Conservation (phyloP, 2,329 filamentous ascomycete genomes). For the Alternaria longipes region DNA sequence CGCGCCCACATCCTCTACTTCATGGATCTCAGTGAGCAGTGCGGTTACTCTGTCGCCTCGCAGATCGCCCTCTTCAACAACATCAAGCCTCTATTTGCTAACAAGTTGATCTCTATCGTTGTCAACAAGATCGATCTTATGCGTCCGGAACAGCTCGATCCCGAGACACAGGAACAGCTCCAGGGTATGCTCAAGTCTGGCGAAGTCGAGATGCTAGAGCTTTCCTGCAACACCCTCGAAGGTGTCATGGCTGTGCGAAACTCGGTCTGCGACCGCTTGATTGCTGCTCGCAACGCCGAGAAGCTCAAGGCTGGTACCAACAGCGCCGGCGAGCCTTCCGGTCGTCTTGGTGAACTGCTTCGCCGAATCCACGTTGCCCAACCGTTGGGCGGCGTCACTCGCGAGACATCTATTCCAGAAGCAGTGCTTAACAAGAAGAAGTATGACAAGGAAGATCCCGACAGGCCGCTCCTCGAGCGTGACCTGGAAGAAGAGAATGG, state of each 20-base stretch:
- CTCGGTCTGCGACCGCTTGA: slow-evolving; percentile 87
- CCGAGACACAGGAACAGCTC: slow-evolving; percentile 78
- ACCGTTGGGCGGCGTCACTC: slow-evolving; percentile 80
- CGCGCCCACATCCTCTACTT: slow-evolving; percentile 96
- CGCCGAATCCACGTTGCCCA: slow-evolving; percentile 96
- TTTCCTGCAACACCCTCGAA: slow-evolving; percentile 94
- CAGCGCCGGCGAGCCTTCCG: slow-evolving; percentile 76
- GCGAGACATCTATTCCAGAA: slow-evolving; percentile 89
- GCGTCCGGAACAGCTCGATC: slow-evolving; percentile 84
- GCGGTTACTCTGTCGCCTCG: slow-evolving; percentile 89
- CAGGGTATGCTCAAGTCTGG: slow-evolving; percentile 82
- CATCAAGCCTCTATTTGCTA: slow-evolving; percentile 92
- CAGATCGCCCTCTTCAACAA: slow-evolving; percentile 96
- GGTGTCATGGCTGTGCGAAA: slow-evolving; percentile 96
- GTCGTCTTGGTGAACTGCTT: slow-evolving; percentile 88
- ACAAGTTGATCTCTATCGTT: slow-evolving; percentile 96
- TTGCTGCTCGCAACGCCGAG: slow-evolving; percentile 91
- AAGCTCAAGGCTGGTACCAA: slow-evolving; percentile 92
- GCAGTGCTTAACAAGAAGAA: slow-evolving; percentile 82
- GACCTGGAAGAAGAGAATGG: slow-evolving; percentile 93
- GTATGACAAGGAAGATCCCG: slow-evolving; percentile 90
- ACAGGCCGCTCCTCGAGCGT: slow-evolving; percentile 79
- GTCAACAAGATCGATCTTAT: slow-evolving; percentile 98
- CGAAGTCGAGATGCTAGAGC: slow-evolving; percentile 90
- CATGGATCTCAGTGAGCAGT: slow-evolving; percentile 97